phyloP scores from a whole-genome alignment of 495 filamentous ascomycete genomes.

The Podospora fimiseda region DNA sequence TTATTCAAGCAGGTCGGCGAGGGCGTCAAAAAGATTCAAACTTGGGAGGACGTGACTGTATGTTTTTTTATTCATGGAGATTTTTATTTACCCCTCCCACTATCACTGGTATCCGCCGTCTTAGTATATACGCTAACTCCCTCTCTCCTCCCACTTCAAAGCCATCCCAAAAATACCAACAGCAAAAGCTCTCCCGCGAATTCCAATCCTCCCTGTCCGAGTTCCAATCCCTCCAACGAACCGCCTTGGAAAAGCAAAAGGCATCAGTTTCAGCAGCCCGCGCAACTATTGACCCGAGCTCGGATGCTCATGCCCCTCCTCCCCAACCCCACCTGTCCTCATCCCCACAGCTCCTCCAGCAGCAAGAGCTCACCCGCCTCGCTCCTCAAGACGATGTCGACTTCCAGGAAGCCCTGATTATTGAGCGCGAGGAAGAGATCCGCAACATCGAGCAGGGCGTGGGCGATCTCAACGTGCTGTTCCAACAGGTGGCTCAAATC shows the following conservation, averaged over 20 bases:
- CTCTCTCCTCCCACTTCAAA: constrained; percentile 25
- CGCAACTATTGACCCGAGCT: constrained; percentile 49
- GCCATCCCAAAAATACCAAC: constrained; percentile 84
- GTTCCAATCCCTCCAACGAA: constrained; percentile 84
- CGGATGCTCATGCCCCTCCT: neutral
- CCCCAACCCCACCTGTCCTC: constrained; percentile 15
- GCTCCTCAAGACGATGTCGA: constrained; percentile 94
- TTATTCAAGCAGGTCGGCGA: constrained; percentile 93
- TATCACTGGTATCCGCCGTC: no score
- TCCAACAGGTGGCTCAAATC: constrained; percentile 93
- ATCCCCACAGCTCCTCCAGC: constrained; percentile 36
- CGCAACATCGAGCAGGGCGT: constrained; percentile 95
- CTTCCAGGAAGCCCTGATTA: constrained; percentile 92
- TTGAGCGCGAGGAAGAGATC: constrained; percentile 93
- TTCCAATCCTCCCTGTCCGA: constrained; percentile 80
- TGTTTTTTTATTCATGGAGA: constrained; percentile 29
- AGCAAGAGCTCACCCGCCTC: constrained; percentile 71
- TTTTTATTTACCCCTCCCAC: neutral
- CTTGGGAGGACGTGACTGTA: constrained; percentile 90
- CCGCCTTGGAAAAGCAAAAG: constrained; percentile 85
- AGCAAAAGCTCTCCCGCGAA: constrained; percentile 87
- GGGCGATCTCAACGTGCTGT: constrained; percentile 90
- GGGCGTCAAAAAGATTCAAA: constrained; percentile 82
- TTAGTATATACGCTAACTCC: no score
- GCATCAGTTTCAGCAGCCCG: constrained; percentile 76